Percentiles rank a stretch among this genome's conserved stretches.
Conservation (phyloP, 1,284 basidiomycete species). For the Sporisorium exsertum region DNA sequence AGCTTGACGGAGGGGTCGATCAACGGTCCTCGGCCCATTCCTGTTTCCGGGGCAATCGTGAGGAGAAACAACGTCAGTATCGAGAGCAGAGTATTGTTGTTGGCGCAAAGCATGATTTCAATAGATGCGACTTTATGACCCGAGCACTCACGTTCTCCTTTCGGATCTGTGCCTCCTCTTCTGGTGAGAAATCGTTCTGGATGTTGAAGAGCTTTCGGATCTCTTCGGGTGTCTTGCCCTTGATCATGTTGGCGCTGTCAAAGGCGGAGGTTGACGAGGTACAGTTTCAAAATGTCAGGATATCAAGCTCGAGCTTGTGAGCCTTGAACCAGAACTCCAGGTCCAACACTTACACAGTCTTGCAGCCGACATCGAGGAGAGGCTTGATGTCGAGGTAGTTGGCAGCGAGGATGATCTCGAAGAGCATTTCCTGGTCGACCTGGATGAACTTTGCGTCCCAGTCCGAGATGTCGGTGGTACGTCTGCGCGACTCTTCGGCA, state of each 20-base stretch:
- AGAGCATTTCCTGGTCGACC: conserved; percentile 95
- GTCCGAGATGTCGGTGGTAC: conserved; percentile 96
- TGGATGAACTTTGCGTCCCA: conserved; percentile 98
- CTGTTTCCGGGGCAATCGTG: conserved; percentile 18
- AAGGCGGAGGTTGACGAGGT: not conserved
- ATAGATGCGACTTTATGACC: not conserved
- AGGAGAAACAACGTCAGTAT: conserved; percentile 3
- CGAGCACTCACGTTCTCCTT: conserved; percentile 85
- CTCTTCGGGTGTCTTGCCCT: conserved; percentile 95
- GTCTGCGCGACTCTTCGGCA: conserved; percentile 92
- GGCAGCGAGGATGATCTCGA: conserved; percentile 99
- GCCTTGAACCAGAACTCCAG: too few relatives aligned
- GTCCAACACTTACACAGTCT: conserved; percentile 79
- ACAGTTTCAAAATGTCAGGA: conserved; percentile 1
- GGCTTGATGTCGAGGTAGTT: conserved; percentile 99
- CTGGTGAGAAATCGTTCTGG: conserved; percentile 88
- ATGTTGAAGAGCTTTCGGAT: conserved; percentile 93
- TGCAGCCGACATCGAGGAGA: conserved; percentile 97
- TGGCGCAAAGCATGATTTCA: not conserved
- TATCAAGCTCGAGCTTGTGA: not conserved
- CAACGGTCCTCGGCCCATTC: conserved; percentile 68
- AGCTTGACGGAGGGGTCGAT: conserved; percentile 3
- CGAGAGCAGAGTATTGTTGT: not conserved
- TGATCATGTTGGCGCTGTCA: conserved; percentile 94
- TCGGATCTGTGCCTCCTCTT: conserved; percentile 99